phyloP scores from a whole-genome alignment of 176 grass and related monocot genomes.

The Oryza officinalis region DNA sequence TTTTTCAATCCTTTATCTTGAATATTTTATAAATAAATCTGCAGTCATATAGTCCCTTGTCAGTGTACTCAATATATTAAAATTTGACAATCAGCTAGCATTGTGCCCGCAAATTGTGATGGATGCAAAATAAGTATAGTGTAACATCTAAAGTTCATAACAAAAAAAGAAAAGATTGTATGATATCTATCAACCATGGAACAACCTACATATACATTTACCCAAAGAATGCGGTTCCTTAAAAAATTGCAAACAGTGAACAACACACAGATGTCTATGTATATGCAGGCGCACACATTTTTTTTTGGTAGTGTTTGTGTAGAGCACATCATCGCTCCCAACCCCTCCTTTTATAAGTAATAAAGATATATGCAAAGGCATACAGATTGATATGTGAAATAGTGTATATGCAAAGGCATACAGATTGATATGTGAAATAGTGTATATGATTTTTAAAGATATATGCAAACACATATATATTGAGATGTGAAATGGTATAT shows the following conservation, averaged over 20 bases:
- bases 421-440: too few species aligned
- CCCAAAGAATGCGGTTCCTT: neutral
- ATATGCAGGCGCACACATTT: neutral
- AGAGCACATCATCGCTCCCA: neutral
- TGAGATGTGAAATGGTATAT: neutral
- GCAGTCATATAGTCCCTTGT: neutral
- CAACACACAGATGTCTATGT: neutral
- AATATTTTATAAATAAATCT: slow-evolving; percentile 11
- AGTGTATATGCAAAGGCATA: too few species aligned
- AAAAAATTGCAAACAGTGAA: neutral
- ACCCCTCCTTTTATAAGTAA: neutral
- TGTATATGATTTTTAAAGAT: too few species aligned
- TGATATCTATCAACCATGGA: neutral
- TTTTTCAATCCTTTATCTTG: slow-evolving; percentile 13
- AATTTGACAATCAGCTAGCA: neutral
- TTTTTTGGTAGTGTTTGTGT: neutral
- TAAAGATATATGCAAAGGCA: neutral
- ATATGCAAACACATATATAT: neutral
- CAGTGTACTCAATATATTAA: neutral
- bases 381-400: too few species aligned
- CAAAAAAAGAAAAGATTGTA: neutral
- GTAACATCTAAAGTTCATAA: neutral
- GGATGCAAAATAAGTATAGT: neutral
- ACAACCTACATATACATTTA: neutral
- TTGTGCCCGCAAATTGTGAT: neutral